Base-by-base conservation (phyloP, 2,329 filamentous ascomycete species). In the Colletotrichum sojae region DNA sequence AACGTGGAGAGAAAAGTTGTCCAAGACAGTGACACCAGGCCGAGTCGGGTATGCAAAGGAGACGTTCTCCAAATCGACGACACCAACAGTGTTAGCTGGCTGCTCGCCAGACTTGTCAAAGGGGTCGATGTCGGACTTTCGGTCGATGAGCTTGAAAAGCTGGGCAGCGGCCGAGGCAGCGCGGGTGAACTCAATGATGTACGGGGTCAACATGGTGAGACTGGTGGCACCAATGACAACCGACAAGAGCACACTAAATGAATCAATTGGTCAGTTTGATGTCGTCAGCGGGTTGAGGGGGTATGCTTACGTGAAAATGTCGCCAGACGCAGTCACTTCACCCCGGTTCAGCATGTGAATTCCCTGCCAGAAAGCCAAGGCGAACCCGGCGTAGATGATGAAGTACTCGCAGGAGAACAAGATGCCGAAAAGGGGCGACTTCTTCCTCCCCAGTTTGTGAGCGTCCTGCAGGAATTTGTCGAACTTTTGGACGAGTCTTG, bases 301-400 rank as follows among this genome's bases (percentile, higher is more conserved):
- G 46, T 12, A 20, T 20, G 73, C 78, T 56, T 67, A 80, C 77
- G 77, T 82, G 40, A 84, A 81, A 31, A 84, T 80, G 12, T 77
- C 75, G 12, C 83, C 83, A 6, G 78, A 74, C 8, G 77, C 73
- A 1, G 71, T 46, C 27, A 84, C 80, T 61, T 83, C 79, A 13
- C 81, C 81, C 1, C 73, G 73, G 10, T 76, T 73, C 16, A 79
- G 74, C 76, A 84, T 79, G 31, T 73, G 75, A 43, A 83, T 73
- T 9, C 83, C 83, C 64, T 84, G 82, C 83, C 83, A 85, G 60
- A 84, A 85, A 8, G 81, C 80, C 6, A 85, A 76, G 2, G 78
- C 81, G 53, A 82, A 83, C 10, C 82, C 82, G 1, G 79, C 74
- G 46, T 83, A 83, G 53, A 84, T 80, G 64, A 83, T 77, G 54